Evolutionary conservation across 1,284 basidiomycete species (phyloP).

Genomic region (Kalmanozyma brasiliensis): DNA sequence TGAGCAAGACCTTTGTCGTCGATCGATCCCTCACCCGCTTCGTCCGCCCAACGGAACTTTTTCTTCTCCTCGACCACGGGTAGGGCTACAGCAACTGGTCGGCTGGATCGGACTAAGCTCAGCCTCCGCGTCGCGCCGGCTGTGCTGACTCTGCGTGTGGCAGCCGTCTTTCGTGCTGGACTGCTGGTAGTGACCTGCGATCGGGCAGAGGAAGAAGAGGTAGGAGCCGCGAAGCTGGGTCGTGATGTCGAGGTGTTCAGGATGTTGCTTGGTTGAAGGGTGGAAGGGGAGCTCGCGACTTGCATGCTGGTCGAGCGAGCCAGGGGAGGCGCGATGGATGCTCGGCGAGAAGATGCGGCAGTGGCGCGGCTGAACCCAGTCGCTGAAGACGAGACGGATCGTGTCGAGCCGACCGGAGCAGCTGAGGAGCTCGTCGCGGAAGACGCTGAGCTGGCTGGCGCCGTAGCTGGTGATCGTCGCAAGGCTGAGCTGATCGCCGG

Average conservation of each 20-base stretch:
- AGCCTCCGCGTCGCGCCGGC: slow-evolving; percentile 13
- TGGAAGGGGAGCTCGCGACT: slow-evolving; percentile 18
- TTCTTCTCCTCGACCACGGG: slow-evolving; percentile 71
- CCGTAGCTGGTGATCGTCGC: slow-evolving; percentile 17
- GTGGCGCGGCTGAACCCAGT: slow-evolving; percentile 1
- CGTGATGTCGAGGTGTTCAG: slow-evolving; percentile 3
- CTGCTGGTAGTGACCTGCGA: slow-evolving; percentile 14
- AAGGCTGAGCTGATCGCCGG: slow-evolving; percentile 16
- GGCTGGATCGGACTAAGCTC: slow-evolving; percentile 7
- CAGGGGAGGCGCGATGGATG: slow-evolving; percentile 4
- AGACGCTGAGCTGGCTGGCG: slow-evolving; percentile 8
- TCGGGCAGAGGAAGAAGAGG: slow-evolving; percentile 34
- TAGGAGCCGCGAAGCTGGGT: slow-evolving; percentile 38
- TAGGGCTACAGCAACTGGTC: neutral
- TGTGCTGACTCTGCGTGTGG: slow-evolving; percentile 16
- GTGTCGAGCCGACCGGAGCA: neutral
- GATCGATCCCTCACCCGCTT: slow-evolving; percentile 82
- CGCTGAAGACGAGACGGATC: slow-evolving; percentile 23
- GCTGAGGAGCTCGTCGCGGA: neutral
- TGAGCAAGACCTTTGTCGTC: slow-evolving; percentile 74
- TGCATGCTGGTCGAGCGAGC: slow-evolving; percentile 36
- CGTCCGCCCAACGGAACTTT: slow-evolving; percentile 87
- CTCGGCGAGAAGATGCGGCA: slow-evolving; percentile 6
- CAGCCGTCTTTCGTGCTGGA: slow-evolving; percentile 17
- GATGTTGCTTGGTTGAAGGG: neutral